Evolutionary conservation across 441 rosid species (phyloP).

Genomic region (Bocquillonia castaneifolia): DNA sequence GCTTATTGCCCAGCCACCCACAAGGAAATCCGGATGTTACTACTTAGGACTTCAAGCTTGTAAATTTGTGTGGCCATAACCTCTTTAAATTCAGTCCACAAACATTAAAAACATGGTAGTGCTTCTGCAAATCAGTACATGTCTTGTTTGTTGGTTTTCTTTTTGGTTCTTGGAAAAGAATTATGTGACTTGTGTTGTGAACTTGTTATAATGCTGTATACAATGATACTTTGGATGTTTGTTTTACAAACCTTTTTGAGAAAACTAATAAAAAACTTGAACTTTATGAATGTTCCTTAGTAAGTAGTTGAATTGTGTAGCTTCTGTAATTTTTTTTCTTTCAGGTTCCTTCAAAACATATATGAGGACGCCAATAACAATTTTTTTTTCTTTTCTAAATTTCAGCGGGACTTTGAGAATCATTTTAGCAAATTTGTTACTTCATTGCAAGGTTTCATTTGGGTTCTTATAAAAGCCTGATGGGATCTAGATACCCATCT

Average conservation of each 20-base stretch:
- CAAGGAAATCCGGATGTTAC: background rate
- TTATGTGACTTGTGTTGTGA: background rate
- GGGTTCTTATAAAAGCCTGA: too few species aligned
- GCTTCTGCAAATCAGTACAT: background rate
- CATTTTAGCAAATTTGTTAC: background rate
- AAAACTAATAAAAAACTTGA: background rate
- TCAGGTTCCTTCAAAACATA: too few species aligned
- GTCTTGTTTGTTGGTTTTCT: background rate
- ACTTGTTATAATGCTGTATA: background rate
- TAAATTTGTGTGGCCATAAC: background rate
- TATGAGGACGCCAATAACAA: background rate
- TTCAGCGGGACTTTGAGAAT: conserved; percentile 9
- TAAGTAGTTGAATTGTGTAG: too few species aligned
- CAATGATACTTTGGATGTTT: background rate
- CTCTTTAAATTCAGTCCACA: background rate
- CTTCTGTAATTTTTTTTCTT: background rate
- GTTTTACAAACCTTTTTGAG: background rate
- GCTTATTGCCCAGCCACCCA: background rate
- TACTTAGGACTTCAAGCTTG: background rate
- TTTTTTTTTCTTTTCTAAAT: background rate
- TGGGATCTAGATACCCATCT: conserved; percentile 54
- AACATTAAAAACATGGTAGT: background rate
- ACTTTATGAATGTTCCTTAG: background rate
- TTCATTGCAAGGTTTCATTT: too few species aligned
- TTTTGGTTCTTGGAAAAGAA: too few species aligned